Percentiles rank a stretch among this genome's conserved stretches.
These are phyloP conservation scores for Zopfochytrium polystomum DNA, from an alignment of 371 early-diverging fungal species.

Conservation along the genomic window DNA sequence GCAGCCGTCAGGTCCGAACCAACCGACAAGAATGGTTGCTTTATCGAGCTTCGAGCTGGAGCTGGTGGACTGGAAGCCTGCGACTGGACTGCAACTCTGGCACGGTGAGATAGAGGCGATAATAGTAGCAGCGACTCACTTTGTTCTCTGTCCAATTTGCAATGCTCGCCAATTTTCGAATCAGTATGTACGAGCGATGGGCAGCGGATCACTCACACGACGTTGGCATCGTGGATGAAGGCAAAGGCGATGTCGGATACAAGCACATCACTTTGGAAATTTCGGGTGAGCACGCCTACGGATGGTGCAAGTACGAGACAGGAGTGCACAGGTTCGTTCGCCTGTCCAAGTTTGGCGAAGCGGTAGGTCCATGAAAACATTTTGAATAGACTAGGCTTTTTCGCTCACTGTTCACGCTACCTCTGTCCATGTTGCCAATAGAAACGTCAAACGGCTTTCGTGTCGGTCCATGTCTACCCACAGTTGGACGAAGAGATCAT, in stretches of 20 bases:
- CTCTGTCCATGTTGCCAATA: conserved; percentile 1
- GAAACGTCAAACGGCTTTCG: conserved; percentile 57
- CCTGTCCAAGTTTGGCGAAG: conserved; percentile 45
- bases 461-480: conserved; percentile 48
- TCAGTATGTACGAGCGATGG: conserved; percentile 50
- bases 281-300: conserved; percentile 44
- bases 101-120: conserved; percentile 6
- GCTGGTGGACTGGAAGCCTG: conserved; percentile 53
- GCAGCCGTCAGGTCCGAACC: conserved; percentile 31
- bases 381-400: neutral
- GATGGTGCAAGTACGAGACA: conserved; percentile 49
- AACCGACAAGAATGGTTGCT: conserved; percentile 44
- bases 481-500: conserved; percentile 14
- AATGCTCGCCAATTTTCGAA: neutral
- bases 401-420: neutral
- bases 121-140: neutral
- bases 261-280: conserved; percentile 40
- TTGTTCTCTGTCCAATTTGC: neutral
- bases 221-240: conserved; percentile 32
- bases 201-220: conserved; percentile 13
- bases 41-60: conserved; percentile 51
- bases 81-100: conserved; percentile 45
- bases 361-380: conserved; percentile 3
- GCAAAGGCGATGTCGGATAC: conserved; percentile 34
- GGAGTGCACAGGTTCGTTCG: conserved; percentile 57